A percentile compares a stretch with the other conserved stretches of the same genome.
These are phyloP conservation scores for Corynespora cassiicola DNA, from an alignment of 2,329 filamentous ascomycete genomes.

Conservation along the genomic window DNA sequence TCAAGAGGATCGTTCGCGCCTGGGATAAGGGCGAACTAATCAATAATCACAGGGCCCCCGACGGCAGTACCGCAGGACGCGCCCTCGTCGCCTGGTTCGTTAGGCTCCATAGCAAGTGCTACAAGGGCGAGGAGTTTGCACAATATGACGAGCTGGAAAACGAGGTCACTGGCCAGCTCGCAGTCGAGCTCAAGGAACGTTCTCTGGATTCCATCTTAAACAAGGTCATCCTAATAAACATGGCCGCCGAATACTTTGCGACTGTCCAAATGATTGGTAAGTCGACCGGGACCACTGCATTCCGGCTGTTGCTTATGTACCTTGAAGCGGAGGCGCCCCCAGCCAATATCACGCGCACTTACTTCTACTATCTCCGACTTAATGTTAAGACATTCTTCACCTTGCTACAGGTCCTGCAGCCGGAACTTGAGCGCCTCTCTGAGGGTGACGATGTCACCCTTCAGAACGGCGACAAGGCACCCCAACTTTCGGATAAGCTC, in stretches of 20 bases:
- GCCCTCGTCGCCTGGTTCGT: conserved; percentile 83
- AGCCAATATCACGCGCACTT: conserved; percentile 47
- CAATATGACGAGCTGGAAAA: conserved; percentile 82
- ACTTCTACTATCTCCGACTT: conserved; percentile 73
- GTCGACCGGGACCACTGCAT: conserved; percentile 22
- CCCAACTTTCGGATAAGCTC: conserved; percentile 57
- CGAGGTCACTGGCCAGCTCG: conserved; percentile 81
- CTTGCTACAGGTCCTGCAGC: conserved; percentile 72
- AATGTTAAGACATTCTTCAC: conserved; percentile 80
- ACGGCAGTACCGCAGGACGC: conserved; percentile 63
- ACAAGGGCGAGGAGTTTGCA: conserved; percentile 75
- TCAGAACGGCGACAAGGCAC: conserved; percentile 39
- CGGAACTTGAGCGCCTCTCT: conserved; percentile 69
- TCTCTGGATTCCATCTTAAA: conserved; percentile 70
- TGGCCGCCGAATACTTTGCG: conserved; percentile 81
- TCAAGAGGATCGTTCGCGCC: conserved; percentile 67
- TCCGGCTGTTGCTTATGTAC: no score
- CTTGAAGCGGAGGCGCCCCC: conserved; percentile 33
- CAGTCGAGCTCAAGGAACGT: conserved; percentile 73
- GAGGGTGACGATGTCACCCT: conserved; percentile 53
- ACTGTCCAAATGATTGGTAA: conserved; percentile 65
- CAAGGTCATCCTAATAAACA: conserved; percentile 85
- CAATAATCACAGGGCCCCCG: conserved; percentile 43
- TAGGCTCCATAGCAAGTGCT: conserved; percentile 83
- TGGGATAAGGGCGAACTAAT: conserved; percentile 64